These are phyloP conservation scores for Chaetomiaceae sp. DNA, from an alignment of 2,329 filamentous ascomycete genomes.

Conservation along the genomic window DNA sequence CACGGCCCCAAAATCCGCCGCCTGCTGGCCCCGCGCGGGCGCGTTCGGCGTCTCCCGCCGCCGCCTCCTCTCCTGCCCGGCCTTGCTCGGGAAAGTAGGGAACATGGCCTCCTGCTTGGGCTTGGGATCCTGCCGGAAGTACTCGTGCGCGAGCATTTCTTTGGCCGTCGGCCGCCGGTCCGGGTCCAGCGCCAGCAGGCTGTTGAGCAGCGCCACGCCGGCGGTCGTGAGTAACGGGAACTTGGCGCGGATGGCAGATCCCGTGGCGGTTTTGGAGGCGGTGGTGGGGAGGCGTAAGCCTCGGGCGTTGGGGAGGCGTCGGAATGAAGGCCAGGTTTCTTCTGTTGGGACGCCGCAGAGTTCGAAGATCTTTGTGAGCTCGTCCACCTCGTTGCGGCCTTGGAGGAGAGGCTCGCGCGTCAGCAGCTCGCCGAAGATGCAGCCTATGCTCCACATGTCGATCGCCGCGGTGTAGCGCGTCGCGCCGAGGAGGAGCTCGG, in stretches of 20 bases:
- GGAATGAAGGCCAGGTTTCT: constrained; percentile 79
- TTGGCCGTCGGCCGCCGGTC: constrained; percentile 63
- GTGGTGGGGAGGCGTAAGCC: constrained; percentile 61
- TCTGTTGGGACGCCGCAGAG: constrained; percentile 84
- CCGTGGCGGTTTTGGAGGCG: constrained; percentile 13
- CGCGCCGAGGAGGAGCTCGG: constrained; percentile 82
- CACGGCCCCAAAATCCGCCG: constrained; percentile 48
- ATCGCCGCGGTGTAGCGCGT: constrained; percentile 69
- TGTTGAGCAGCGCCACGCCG: constrained; percentile 64
- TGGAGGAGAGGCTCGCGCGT: constrained; percentile 78
- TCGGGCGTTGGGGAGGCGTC: constrained; percentile 79
- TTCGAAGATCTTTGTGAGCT: constrained; percentile 82
- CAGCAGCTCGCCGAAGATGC: constrained; percentile 90
- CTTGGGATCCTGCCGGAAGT: constrained; percentile 84
- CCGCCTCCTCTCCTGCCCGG: constrained; percentile 79
- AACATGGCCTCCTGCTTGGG: constrained; percentile 91
- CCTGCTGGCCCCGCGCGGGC: constrained; percentile 69
- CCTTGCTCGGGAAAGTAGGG: constrained; percentile 93
- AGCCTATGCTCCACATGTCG: constrained; percentile 95
- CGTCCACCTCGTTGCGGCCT: constrained; percentile 88
- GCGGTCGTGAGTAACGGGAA: constrained; percentile 79
- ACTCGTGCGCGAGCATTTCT: constrained; percentile 73
- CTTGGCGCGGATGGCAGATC: constrained; percentile 63
- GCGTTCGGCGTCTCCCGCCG: constrained; percentile 74
- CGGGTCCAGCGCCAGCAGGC: constrained; percentile 72